Evolutionary conservation across 345 rosid species (phyloP).

Genomic region (Populus pruinosa): DNA sequence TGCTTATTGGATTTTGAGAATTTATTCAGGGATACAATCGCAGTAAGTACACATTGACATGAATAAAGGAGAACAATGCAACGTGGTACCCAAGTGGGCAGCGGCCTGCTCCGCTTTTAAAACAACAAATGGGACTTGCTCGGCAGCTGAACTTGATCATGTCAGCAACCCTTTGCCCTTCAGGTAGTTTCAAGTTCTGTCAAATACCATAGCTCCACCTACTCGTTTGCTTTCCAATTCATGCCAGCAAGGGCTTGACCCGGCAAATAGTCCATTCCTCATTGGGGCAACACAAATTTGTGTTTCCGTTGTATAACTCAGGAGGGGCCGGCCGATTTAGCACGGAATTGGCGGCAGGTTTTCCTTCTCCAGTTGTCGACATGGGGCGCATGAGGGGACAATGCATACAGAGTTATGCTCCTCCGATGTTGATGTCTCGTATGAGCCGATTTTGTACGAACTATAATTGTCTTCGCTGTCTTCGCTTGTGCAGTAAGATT

Average conservation of each 20-base stretch:
- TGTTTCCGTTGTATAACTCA: neutral
- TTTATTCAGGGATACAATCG: neutral
- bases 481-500: too few relatives aligned
- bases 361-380: too few relatives aligned
- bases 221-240: neutral
- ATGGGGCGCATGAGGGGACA: too few relatives aligned
- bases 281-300: neutral
- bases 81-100: neutral
- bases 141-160: neutral
- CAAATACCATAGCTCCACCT: neutral
- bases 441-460: too few relatives aligned
- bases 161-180: neutral
- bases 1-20: neutral
- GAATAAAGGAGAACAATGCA: neutral
- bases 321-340: too few relatives aligned
- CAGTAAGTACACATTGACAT: neutral
- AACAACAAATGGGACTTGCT: too few relatives aligned
- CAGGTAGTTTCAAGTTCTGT: conserved; percentile 4
- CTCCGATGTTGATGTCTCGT: too few relatives aligned
- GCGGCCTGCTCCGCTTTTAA: neutral
- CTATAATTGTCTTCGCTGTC: too few relatives aligned
- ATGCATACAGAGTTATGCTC: too few relatives aligned
- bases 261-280: neutral
- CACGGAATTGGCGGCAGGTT: too few relatives aligned
- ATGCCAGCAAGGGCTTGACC: conserved; percentile 3